Conservation (phyloP, 2,329 filamentous ascomycete species). For the Cordyceps farinosa region DNA sequence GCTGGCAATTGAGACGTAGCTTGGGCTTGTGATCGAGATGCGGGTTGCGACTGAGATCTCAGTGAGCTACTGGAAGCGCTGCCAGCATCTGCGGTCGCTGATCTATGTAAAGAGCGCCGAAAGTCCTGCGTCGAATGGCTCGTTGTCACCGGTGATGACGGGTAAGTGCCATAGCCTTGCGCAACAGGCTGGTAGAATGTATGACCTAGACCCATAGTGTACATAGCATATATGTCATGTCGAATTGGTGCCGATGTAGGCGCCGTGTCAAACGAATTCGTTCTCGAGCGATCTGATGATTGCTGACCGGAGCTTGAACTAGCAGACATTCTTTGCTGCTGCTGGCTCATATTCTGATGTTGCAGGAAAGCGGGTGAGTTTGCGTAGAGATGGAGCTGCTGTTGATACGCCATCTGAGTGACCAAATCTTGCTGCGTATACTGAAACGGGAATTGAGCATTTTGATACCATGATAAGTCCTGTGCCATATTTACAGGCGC, state of each 20-base stretch:
- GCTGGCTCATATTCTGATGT: constrained; percentile 32
- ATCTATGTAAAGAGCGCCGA: constrained; percentile 55
- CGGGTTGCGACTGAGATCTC: constrained; percentile 65
- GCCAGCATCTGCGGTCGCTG: constrained; percentile 47
- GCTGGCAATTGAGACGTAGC: constrained; percentile 20
- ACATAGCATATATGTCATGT: constrained; percentile 54
- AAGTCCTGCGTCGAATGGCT: constrained; percentile 46
- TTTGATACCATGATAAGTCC: constrained; percentile 50
- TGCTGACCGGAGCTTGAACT: constrained; percentile 27
- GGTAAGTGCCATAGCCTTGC: constrained; percentile 49
- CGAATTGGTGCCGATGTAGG: constrained; percentile 57
- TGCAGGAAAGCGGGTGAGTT: constrained; percentile 34
- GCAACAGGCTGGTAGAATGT: constrained; percentile 45
- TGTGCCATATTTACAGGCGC: constrained; percentile 43
- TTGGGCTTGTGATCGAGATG: constrained; percentile 43
- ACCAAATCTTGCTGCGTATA: constrained; percentile 38
- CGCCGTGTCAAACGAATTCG: constrained; percentile 60
- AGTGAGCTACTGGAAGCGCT: constrained; percentile 51
- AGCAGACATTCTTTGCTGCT: constrained; percentile 28
- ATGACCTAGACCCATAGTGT: constrained; percentile 39
- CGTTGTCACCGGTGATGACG: constrained; percentile 52
- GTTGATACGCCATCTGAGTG: constrained; percentile 41
- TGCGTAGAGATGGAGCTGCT: constrained; percentile 37
- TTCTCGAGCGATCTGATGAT: constrained; percentile 51
- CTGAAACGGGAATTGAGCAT: constrained; percentile 39